Conservation (phyloP, 1,284 basidiomycete species). For the Irpex sp. region DNA sequence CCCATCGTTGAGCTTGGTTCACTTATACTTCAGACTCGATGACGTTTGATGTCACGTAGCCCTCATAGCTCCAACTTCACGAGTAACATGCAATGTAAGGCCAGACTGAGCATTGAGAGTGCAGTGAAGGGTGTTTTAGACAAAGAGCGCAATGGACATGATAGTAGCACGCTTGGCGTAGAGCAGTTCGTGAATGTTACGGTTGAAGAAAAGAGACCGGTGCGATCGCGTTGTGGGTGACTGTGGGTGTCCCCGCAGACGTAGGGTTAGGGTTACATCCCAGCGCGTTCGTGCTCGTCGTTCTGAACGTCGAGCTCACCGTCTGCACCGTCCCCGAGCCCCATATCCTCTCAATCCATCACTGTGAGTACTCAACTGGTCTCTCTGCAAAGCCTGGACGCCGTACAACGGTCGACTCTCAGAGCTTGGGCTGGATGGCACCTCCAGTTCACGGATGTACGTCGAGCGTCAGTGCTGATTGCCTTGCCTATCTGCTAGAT, state of each 20-base stretch:
- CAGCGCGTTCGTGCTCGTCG: constrained; percentile 30
- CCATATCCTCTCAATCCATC: constrained; percentile 10
- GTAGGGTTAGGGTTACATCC: constrained; percentile 23
- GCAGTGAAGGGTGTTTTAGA: too few relatives aligned
- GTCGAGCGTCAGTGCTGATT: constrained; percentile 15
- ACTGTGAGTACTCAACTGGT: constrained; percentile 15
- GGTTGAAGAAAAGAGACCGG: neutral
- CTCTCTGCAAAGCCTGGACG: neutral
- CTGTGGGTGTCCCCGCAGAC: neutral
- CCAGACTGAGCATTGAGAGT: too few relatives aligned
- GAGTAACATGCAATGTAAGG: too few relatives aligned
- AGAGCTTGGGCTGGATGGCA: constrained; percentile 25
- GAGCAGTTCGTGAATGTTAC: neutral
- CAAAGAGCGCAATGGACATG: too few relatives aligned
- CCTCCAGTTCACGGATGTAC: constrained; percentile 32
- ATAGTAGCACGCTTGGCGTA: neutral
- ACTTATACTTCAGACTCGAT: neutral
- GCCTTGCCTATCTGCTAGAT: constrained; percentile 37
- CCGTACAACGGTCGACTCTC: neutral
- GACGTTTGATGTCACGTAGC: neutral
- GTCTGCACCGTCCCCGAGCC: neutral
- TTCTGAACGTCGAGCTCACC: constrained; percentile 6
- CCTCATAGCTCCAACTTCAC: neutral
- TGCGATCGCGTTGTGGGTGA: neutral
- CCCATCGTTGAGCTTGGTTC: neutral